phyloP scores from a whole-genome alignment of 768 basidiomycete species.

The Epithele typhae region DNA sequence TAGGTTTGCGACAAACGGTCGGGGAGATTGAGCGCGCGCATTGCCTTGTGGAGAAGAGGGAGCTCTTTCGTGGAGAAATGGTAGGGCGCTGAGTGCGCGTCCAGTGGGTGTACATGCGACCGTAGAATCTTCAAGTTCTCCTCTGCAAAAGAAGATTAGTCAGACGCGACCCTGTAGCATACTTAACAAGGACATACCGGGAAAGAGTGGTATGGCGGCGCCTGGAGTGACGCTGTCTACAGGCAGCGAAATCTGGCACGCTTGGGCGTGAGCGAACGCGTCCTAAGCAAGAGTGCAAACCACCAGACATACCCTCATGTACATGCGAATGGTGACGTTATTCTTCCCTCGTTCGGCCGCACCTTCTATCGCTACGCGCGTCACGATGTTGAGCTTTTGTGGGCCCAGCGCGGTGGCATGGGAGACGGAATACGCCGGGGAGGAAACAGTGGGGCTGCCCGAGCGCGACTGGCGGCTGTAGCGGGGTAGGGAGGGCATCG shows the following conservation, averaged over 20 bases:
- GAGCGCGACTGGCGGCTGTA: conserved; percentile 22
- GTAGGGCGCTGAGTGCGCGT: conserved; percentile 67
- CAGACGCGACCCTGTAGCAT: too few relatives aligned
- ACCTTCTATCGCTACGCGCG: conserved; percentile 71
- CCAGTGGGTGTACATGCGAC: conserved; percentile 74
- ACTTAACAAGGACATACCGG: conserved; percentile 37
- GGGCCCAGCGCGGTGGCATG: conserved; percentile 19
- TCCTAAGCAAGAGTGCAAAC: not conserved
- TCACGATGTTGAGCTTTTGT: conserved; percentile 62
- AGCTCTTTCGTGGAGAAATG: conserved; percentile 61
- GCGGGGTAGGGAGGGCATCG: conserved; percentile 19
- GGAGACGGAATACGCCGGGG: conserved; percentile 15
- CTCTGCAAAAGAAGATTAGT: conserved; percentile 59
- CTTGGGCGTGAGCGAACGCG: not conserved
- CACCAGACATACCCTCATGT: conserved; percentile 56
- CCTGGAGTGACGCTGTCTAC: conserved; percentile 63
- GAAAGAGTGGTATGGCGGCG: conserved; percentile 65
- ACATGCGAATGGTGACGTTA: conserved; percentile 67
- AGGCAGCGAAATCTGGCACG: conserved; percentile 58
- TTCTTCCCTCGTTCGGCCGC: conserved; percentile 63
- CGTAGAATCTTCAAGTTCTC: conserved; percentile 72
- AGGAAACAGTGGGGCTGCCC: conserved; percentile 28
- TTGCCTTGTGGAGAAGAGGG: conserved; percentile 65
- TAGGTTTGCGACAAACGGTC: conserved; percentile 58
- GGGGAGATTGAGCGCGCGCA: conserved; percentile 63